A percentile compares a stretch with the other conserved stretches of the same genome.
Evolutionary conservation across 2,329 filamentous ascomycete species (phyloP).

Genomic region (Aureobasidium sp.): DNA sequence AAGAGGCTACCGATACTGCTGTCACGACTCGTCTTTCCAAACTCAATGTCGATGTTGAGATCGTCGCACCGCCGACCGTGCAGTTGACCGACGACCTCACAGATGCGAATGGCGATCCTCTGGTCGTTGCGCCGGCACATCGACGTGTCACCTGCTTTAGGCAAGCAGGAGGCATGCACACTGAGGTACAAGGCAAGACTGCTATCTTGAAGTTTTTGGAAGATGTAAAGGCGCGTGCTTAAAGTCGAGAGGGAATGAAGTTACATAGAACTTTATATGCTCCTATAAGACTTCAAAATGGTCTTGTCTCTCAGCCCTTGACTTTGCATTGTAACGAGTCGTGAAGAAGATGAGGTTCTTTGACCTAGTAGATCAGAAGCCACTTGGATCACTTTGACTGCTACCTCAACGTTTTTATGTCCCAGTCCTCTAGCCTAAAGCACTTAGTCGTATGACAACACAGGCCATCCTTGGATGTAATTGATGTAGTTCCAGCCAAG

Average conservation of each 20-base stretch:
- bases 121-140: neutral
- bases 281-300: neutral
- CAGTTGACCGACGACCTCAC: slow-evolving; percentile 9
- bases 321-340: too few species aligned
- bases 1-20: slow-evolving; percentile 23
- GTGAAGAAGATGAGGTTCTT: too few species aligned
- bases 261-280: neutral
- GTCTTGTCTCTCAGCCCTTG: too few species aligned
- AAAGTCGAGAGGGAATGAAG: neutral
- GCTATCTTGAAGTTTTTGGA: slow-evolving; percentile 18
- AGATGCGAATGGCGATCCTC: slow-evolving; percentile 7
- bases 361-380: too few species aligned
- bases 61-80: slow-evolving; percentile 11
- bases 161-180: slow-evolving; percentile 26
- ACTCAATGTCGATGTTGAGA: slow-evolving; percentile 16
- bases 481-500: slow-evolving; percentile 11
- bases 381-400: too few species aligned
- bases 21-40: slow-evolving; percentile 25
- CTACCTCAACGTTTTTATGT: too few species aligned
- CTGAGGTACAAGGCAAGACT: slow-evolving; percentile 21
- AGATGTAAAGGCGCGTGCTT: neutral
- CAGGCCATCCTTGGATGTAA: slow-evolving; percentile 10
- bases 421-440: too few species aligned
- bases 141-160: slow-evolving; percentile 23
- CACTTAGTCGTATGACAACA: neutral